phyloP scores from a whole-genome alignment of 495 filamentous ascomycete species.

The Penicillium robsamsonii region DNA sequence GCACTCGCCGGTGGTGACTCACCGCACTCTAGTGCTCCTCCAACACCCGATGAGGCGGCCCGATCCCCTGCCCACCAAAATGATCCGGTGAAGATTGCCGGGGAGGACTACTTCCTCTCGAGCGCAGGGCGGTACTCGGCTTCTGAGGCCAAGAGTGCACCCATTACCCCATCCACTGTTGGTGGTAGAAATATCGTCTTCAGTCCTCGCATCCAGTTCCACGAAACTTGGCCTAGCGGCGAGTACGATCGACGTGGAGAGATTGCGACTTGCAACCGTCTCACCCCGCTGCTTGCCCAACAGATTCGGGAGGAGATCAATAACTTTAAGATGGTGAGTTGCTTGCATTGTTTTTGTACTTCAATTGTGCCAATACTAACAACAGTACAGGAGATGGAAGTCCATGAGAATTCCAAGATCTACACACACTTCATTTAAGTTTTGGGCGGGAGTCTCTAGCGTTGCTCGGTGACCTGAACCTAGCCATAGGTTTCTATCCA shows the following conservation, averaged over 20 bases:
- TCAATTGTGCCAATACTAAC: conserved; percentile 26
- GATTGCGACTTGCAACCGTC: conserved; percentile 93
- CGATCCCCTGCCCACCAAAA: conserved; percentile 56
- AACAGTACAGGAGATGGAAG: conserved; percentile 91
- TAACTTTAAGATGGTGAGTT: conserved; percentile 95
- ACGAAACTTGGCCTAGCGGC: conserved; percentile 91
- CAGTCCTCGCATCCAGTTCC: conserved; percentile 88
- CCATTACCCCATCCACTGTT: conserved; percentile 67
- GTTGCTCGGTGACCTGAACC: conserved; percentile 15
- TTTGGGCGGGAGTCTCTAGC: conserved; percentile 29
- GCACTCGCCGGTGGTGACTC: conserved; percentile 65
- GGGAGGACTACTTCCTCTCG: conserved; percentile 83
- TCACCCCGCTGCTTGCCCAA: conserved; percentile 95
- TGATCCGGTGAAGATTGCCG: conserved; percentile 69
- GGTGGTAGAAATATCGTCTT: conserved; percentile 77
- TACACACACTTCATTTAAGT: conserved; percentile 98
- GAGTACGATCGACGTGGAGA: conserved; percentile 97
- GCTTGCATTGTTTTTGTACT: background rate
- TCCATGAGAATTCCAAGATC: conserved; percentile 96
- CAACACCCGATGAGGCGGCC: conserved; percentile 74
- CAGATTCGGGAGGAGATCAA: conserved; percentile 99
- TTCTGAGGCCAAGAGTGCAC: conserved; percentile 68
- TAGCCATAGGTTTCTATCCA: background rate
- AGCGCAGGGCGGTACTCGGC: conserved; percentile 58
- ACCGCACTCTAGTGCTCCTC: conserved; percentile 76